Conservation (phyloP, 345 rosid species). For the Boechera stricta region DNA sequence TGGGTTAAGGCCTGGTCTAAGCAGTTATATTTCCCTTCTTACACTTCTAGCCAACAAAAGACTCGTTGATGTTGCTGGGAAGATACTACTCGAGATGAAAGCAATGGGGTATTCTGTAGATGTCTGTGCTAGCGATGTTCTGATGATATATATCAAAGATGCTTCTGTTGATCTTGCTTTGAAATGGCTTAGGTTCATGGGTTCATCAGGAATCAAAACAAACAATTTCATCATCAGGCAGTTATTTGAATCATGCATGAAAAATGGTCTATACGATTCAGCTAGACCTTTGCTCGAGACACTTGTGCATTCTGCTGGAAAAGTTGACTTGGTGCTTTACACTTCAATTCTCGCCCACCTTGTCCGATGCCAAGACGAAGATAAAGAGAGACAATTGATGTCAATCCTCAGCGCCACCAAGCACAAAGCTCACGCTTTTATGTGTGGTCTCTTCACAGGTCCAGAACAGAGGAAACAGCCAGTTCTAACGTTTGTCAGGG, state of each 20-base stretch:
- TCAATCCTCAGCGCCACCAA: slow-evolving; percentile 78
- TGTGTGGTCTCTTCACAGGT: slow-evolving; percentile 95
- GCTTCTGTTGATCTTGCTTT: slow-evolving; percentile 90
- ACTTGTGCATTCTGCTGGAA: slow-evolving; percentile 77
- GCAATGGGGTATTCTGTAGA: slow-evolving; percentile 91
- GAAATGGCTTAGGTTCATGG: slow-evolving; percentile 96
- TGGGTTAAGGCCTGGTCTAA: slow-evolving; percentile 85
- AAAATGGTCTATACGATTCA: slow-evolving; percentile 77
- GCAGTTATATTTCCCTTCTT: slow-evolving; percentile 79
- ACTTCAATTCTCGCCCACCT: slow-evolving; percentile 94
- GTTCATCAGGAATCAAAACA: slow-evolving; percentile 88
- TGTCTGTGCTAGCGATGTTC: slow-evolving; percentile 92
- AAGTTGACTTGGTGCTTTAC: slow-evolving; percentile 93
- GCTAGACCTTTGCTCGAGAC: slow-evolving; percentile 95
- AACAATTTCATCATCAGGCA: slow-evolving; percentile 92
- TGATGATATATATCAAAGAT: slow-evolving; percentile 94
- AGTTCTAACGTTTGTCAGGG: slow-evolving; percentile 81
- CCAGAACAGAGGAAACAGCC: slow-evolving; percentile 94
- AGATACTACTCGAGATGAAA: slow-evolving; percentile 94
- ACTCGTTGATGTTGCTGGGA: slow-evolving; percentile 94
- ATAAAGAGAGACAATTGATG: slow-evolving; percentile 89
- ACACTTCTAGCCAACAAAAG: slow-evolving; percentile 87
- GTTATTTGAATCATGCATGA: slow-evolving; percentile 96
- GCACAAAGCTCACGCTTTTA: slow-evolving; percentile 80
- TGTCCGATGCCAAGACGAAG: slow-evolving; percentile 89